Evolutionary conservation across 371 early-diverging fungal genomes (phyloP).

Genomic region (Actinomucor elegans): DNA sequence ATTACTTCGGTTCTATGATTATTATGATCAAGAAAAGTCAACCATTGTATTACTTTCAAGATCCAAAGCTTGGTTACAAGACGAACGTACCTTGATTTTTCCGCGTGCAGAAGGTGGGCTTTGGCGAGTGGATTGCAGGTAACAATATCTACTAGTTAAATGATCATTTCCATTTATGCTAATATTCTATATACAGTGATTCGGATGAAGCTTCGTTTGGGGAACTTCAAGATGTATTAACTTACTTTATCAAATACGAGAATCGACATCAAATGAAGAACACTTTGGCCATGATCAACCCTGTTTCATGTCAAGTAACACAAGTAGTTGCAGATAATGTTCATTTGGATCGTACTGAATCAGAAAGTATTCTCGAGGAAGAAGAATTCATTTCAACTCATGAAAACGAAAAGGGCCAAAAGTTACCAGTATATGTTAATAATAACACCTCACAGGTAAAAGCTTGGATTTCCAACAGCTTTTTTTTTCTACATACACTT

Average conservation of each 20-base stretch:
- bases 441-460: background rate
- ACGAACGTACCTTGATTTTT: constrained; percentile 24
- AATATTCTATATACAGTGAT: constrained; percentile 1
- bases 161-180: background rate
- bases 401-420: constrained; percentile 15
- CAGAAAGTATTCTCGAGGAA: constrained; percentile 7
- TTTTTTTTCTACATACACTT: too few species aligned
- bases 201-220: constrained; percentile 23
- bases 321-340: constrained; percentile 38
- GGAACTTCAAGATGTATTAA: constrained; percentile 31
- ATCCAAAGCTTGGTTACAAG: constrained; percentile 40
- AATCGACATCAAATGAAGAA: constrained; percentile 41
- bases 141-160: background rate
- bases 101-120: constrained; percentile 29
- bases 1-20: constrained; percentile 19
- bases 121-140: constrained; percentile 38
- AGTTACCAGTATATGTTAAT: constrained; percentile 24
- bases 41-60: constrained; percentile 25
- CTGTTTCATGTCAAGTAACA: constrained; percentile 36
- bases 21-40: constrained; percentile 22
- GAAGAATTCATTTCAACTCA: constrained; percentile 22
- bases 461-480: too few species aligned
- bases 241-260: constrained; percentile 38
- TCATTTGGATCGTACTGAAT: constrained; percentile 16
- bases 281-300: constrained; percentile 36